Percentiles rank a stretch among this genome's conserved stretches.
These are phyloP conservation scores for Ammopiptanthus mongolicus DNA, from an alignment of 306 rosid genomes.

Conservation along the genomic window DNA sequence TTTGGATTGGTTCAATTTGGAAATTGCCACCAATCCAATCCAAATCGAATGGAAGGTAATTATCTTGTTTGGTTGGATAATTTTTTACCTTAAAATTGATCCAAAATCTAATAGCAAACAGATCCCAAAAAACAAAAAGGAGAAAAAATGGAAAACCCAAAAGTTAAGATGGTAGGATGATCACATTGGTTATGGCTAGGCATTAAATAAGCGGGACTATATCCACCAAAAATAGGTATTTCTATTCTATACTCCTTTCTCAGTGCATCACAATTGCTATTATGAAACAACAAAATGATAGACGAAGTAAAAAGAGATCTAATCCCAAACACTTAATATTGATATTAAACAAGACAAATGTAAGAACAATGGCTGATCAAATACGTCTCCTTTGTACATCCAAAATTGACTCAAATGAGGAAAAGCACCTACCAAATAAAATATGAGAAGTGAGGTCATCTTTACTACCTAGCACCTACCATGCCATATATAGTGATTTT, in stretches of 20 bases:
- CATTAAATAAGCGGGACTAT: neutral
- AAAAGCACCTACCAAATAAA: neutral
- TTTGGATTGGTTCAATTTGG: too few species aligned
- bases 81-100: too few species aligned
- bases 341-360: neutral
- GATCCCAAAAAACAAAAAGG: too few species aligned
- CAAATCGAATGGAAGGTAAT: too few species aligned
- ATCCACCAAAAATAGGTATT: too few species aligned
- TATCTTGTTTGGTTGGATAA: too few species aligned
- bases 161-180: too few species aligned
- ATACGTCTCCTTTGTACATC: constrained; percentile 40
- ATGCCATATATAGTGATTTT: neutral
- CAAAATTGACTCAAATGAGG: constrained; percentile 6
- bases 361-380: neutral
- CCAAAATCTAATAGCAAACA: too few species aligned
- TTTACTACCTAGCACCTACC: constrained; percentile 4
- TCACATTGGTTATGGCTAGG: neutral
- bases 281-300: neutral
- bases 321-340: neutral
- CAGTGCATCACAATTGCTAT: neutral
- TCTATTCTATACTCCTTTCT: neutral
- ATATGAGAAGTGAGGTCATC: neutral
- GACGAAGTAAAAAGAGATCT: neutral
- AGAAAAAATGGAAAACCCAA: too few species aligned
- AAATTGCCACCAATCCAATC: too few species aligned